A percentile compares a stretch with the other conserved stretches of the same genome.
phyloP scores from a whole-genome alignment of 495 filamentous ascomycete genomes.

The Penicillium cinerascens region DNA sequence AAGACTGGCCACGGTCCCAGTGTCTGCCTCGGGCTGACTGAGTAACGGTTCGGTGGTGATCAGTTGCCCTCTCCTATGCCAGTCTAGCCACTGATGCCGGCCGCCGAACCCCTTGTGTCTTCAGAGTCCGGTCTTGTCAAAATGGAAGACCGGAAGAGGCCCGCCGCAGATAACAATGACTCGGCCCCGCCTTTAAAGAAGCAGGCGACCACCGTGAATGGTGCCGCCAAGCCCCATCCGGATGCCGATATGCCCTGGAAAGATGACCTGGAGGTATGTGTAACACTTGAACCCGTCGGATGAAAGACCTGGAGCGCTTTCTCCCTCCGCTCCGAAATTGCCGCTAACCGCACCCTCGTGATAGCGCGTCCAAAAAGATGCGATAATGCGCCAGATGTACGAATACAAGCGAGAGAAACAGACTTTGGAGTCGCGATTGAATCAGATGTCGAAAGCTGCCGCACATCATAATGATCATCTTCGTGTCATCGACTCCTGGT shows the following conservation, averaged over 20 bases:
- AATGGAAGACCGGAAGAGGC: constrained; percentile 98
- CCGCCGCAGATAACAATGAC: constrained; percentile 72
- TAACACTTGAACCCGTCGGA: background rate
- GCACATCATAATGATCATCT: constrained; percentile 87
- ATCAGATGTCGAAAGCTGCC: constrained; percentile 70
- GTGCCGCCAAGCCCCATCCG: constrained; percentile 64
- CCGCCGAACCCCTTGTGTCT: constrained; percentile 68
- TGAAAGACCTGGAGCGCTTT: background rate
- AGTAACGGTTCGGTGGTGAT: constrained; percentile 42
- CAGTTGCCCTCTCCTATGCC: constrained; percentile 31
- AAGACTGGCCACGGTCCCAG: constrained; percentile 31
- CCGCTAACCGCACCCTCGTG: constrained; percentile 10
- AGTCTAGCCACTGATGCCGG: constrained; percentile 69
- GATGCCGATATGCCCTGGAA: constrained; percentile 79
- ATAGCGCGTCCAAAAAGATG: constrained; percentile 95
- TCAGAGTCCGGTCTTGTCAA: constrained; percentile 70
- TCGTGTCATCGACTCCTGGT: constrained; percentile 86
- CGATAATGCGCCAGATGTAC: constrained; percentile 94
- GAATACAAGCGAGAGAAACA: constrained; percentile 90
- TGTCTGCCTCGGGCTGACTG: constrained; percentile 32
- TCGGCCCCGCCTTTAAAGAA: constrained; percentile 80
- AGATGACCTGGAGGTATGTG: constrained; percentile 85
- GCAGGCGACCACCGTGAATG: constrained; percentile 72
- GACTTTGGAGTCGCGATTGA: constrained; percentile 69
- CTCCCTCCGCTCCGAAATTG: background rate